Percentiles rank a stretch among this genome's conserved stretches.
Conservation (phyloP, 768 basidiomycete species). For the Tylopilus sp. region DNA sequence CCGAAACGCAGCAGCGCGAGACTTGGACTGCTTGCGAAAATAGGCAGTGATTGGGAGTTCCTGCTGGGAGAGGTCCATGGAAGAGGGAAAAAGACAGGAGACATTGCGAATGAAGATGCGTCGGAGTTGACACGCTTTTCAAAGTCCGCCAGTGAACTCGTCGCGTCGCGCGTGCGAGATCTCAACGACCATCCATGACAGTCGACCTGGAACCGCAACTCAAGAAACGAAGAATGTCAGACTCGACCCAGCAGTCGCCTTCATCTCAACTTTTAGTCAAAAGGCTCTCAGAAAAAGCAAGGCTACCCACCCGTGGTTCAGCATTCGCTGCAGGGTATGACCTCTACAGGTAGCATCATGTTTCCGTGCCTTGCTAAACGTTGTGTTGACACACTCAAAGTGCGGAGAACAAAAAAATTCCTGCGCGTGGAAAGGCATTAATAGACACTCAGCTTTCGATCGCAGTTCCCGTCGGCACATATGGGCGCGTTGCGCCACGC, state of each 20-base stretch:
- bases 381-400: slow-evolving; percentile 36
- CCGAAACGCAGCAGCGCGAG: neutral
- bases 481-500: slow-evolving; percentile 94
- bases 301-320: slow-evolving; percentile 82
- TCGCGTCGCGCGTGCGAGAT: slow-evolving; percentile 19
- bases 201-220: slow-evolving; percentile 32
- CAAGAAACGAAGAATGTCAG: slow-evolving; percentile 64
- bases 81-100: neutral
- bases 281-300: slow-evolving; percentile 77
- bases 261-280: slow-evolving; percentile 71
- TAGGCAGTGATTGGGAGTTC: slow-evolving; percentile 32
- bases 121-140: slow-evolving; percentile 43
- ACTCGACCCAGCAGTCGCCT: slow-evolving; percentile 35
- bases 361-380: neutral
- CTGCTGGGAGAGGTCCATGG: slow-evolving; percentile 31
- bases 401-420: slow-evolving; percentile 80
- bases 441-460: slow-evolving; percentile 91
- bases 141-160: slow-evolving; percentile 25
- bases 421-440: slow-evolving; percentile 88
- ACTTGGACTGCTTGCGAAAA: slow-evolving; percentile 19
- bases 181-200: slow-evolving; percentile 4
- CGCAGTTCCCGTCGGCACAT: slow-evolving; percentile 89
- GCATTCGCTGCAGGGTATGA: slow-evolving; percentile 91
- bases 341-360: slow-evolving; percentile 66
- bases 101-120: neutral